Evolutionary conservation across 2,329 filamentous ascomycete species (phyloP).

Genomic region (Eutypella sp.): DNA sequence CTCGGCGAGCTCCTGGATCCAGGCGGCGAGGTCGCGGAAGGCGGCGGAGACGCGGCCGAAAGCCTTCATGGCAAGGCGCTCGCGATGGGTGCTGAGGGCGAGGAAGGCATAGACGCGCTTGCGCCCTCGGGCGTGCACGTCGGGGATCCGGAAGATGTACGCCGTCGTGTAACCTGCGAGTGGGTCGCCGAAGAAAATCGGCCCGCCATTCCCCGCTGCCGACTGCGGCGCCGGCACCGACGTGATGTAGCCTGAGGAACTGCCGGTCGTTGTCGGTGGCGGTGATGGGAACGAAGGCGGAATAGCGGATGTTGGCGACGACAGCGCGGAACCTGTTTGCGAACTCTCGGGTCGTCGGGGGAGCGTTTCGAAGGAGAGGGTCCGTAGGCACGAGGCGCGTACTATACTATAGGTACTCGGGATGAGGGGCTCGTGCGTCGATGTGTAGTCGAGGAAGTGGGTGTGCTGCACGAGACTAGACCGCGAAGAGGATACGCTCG

Average conservation of each 20-base stretch:
- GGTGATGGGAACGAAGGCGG: constrained; percentile 37
- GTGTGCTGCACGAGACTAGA: constrained; percentile 48
- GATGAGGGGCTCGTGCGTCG: constrained; percentile 59
- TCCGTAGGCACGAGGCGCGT: constrained; percentile 61
- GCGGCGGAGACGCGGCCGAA: constrained; percentile 58
- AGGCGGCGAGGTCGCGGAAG: constrained; percentile 59
- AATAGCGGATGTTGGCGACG: constrained; percentile 26
- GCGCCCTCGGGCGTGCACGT: constrained; percentile 62
- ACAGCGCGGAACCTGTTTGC: constrained; percentile 24
- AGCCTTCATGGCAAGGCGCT: constrained; percentile 60
- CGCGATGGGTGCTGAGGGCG: constrained; percentile 60
- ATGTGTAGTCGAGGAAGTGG: constrained; percentile 64
- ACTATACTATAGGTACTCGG: constrained; percentile 62
- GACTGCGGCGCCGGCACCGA: constrained; percentile 43
- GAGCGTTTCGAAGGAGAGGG: constrained; percentile 61
- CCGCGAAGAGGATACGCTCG: constrained; percentile 49
- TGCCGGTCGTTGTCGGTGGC: constrained; percentile 28
- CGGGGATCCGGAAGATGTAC: constrained; percentile 65
- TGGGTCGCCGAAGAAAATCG: constrained; percentile 65
- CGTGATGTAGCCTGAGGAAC: constrained; percentile 42
- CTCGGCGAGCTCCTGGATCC: constrained; percentile 62
- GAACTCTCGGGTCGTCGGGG: constrained; percentile 47
- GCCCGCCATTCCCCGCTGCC: constrained; percentile 51
- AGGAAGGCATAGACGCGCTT: constrained; percentile 66
- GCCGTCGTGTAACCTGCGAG: constrained; percentile 63